These are phyloP conservation scores for Incumbomyces delicatus DNA, from an alignment of 2,329 filamentous ascomycete species.

Conservation along the genomic window DNA sequence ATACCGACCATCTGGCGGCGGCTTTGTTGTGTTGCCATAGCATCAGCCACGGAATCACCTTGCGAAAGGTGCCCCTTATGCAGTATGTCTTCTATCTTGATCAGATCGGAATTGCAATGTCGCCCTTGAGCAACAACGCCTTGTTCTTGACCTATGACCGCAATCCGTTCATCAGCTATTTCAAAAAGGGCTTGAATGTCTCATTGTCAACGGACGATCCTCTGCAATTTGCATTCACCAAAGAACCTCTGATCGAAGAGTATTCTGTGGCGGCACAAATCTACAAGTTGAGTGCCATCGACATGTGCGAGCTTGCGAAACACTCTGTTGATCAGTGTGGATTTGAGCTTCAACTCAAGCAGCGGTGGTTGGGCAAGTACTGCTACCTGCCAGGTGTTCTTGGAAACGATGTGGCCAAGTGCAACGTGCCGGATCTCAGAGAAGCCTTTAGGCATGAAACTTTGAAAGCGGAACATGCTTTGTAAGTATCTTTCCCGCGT, in stretches of 20 bases:
- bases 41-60: conserved; percentile 85
- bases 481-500: conserved; percentile 46
- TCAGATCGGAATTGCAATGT: conserved; percentile 98
- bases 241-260: conserved; percentile 94
- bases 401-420: conserved; percentile 90
- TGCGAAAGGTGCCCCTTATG: conserved; percentile 86
- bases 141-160: conserved; percentile 93
- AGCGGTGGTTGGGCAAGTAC: conserved; percentile 76
- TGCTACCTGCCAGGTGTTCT: conserved; percentile 68
- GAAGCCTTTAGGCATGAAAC: conserved; percentile 87
- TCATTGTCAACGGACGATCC: conserved; percentile 95
- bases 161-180: conserved; percentile 93
- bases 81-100: conserved; percentile 98
- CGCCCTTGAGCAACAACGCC: conserved; percentile 95
- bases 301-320: conserved; percentile 97
- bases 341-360: conserved; percentile 80
- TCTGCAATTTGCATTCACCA: conserved; percentile 95
- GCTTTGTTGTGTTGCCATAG: conserved; percentile 89
- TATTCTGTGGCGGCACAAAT: conserved; percentile 97
- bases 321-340: conserved; percentile 93
- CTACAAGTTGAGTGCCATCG: conserved; percentile 90
- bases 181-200: conserved; percentile 87
- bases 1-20: conserved; percentile 89
- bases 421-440: conserved; percentile 87
- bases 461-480: conserved; percentile 67